Evolutionary conservation across 2,329 filamentous ascomycete genomes (phyloP).

Genomic region (Ampelomyces quisqualis): DNA sequence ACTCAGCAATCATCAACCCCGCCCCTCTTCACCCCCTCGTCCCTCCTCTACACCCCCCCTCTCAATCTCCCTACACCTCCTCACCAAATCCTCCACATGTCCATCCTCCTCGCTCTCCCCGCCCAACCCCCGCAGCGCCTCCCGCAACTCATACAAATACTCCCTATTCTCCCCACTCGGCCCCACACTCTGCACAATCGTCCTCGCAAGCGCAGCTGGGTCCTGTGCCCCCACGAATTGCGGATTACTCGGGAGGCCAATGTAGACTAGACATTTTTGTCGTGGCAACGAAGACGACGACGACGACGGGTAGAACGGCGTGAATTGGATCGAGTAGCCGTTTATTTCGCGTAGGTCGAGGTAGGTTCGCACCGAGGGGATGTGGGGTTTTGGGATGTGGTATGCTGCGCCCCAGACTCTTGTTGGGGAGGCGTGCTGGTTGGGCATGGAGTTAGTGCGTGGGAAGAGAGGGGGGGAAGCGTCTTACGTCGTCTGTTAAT

Average conservation of each 20-base stretch:
- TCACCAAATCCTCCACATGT: slow-evolving; percentile 81
- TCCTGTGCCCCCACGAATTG: slow-evolving; percentile 88
- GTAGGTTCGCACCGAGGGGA: slow-evolving; percentile 80
- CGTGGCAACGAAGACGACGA: slow-evolving; percentile 6
- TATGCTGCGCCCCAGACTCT: slow-evolving; percentile 90
- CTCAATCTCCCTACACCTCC: slow-evolving; percentile 68
- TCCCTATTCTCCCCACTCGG: slow-evolving; percentile 89
- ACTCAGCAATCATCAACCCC: not conserved
- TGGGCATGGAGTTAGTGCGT: slow-evolving; percentile 18
- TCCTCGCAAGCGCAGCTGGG: slow-evolving; percentile 72
- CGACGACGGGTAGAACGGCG: slow-evolving; percentile 70
- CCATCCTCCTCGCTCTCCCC: slow-evolving; percentile 75
- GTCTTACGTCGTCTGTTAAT: slow-evolving; percentile 63
- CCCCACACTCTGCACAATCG: slow-evolving; percentile 74
- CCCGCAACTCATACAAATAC: slow-evolving; percentile 80
- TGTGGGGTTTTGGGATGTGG: slow-evolving; percentile 70
- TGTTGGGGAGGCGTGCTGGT: slow-evolving; percentile 54
- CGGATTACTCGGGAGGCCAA: slow-evolving; percentile 87
- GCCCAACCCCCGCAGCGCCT: slow-evolving; percentile 70
- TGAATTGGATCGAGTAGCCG: slow-evolving; percentile 91
- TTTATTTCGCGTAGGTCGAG: slow-evolving; percentile 97
- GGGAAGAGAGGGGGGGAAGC: slow-evolving; percentile 16
- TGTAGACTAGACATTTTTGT: slow-evolving; percentile 73
- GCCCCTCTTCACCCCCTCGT: slow-evolving; percentile 19
- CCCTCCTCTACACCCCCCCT: slow-evolving; percentile 5